Conservation (phyloP, 169 alveolate species). For the Cyclospora cayetanensis region DNA sequence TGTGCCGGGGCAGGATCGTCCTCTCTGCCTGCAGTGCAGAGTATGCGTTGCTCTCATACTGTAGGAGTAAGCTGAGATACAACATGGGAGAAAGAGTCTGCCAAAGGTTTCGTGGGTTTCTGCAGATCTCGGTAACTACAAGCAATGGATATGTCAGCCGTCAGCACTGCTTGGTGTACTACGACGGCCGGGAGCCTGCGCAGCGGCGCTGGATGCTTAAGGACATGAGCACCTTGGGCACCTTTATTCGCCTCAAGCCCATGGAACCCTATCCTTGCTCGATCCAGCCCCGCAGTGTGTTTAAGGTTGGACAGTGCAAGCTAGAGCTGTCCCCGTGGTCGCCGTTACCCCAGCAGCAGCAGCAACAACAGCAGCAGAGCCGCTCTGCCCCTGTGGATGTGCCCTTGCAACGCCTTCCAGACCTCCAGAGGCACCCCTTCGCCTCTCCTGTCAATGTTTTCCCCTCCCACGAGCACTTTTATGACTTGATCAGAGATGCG, state of each 20-base stretch:
- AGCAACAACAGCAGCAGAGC: too few species aligned
- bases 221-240: constrained; percentile 90
- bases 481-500: not conserved
- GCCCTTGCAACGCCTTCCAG: not conserved
- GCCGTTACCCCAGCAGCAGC: not conserved
- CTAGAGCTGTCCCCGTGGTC: constrained; percentile 78
- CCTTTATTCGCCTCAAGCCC: constrained; percentile 88
- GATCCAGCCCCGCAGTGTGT: constrained; percentile 81
- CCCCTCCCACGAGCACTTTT: not conserved
- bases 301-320: constrained; percentile 92
- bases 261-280: constrained; percentile 77
- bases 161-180: constrained; percentile 89
- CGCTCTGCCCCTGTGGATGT: not conserved
- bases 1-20: not conserved
- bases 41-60: not conserved
- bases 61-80: not conserved
- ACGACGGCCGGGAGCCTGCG: constrained; percentile 84
- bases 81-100: not conserved
- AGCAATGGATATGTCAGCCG: constrained; percentile 91
- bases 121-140: constrained; percentile 80
- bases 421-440: not conserved
- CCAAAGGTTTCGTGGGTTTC: not conserved
- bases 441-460: not conserved
- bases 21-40: not conserved
- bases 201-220: constrained; percentile 85